These are phyloP conservation scores for Mollisia scopiformis DNA, from an alignment of 2,329 filamentous ascomycete species.

Conservation along the genomic window DNA sequence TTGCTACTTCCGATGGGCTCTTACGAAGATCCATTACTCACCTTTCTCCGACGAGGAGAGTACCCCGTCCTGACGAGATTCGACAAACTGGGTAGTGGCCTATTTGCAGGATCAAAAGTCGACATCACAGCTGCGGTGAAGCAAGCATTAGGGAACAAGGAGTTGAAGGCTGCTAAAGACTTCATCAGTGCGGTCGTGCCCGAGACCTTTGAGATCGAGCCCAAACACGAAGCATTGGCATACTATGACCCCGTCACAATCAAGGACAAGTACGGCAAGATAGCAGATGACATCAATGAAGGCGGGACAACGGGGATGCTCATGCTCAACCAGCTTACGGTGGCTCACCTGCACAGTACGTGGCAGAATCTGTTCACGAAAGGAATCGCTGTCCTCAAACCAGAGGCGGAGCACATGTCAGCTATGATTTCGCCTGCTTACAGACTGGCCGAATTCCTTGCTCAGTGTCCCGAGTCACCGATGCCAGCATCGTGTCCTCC, in stretches of 20 bases:
- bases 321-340: conserved; percentile 75
- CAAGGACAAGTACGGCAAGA: conserved; percentile 64
- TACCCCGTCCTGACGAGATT: conserved; percentile 76
- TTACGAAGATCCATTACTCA: conserved; percentile 71
- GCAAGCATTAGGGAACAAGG: conserved; percentile 57
- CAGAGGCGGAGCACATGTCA: conserved; percentile 74
- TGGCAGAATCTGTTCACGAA: conserved; percentile 80
- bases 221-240: conserved; percentile 68
- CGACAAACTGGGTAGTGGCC: conserved; percentile 68
- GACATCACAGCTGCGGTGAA: conserved; percentile 67
- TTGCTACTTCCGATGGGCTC: conserved; percentile 83
- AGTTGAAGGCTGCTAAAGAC: conserved; percentile 59
- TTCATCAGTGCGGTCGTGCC: conserved; percentile 64
- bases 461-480: conserved; percentile 74
- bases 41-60: conserved; percentile 74
- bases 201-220: conserved; percentile 67
- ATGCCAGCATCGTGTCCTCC: conserved; percentile 82
- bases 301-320: conserved; percentile 63
- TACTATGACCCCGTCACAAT: conserved; percentile 73
- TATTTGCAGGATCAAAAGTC: conserved; percentile 72
- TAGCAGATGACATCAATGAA: conserved; percentile 64
- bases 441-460: conserved; percentile 74
- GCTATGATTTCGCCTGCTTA: conserved; percentile 71
- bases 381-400: conserved; percentile 83
- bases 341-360: conserved; percentile 79